Evolutionary conservation across 495 filamentous ascomycete genomes (phyloP), one percentile per base, ranked within the genome.

Genomic region (Hypomontagnella submonticulosa): DNA sequence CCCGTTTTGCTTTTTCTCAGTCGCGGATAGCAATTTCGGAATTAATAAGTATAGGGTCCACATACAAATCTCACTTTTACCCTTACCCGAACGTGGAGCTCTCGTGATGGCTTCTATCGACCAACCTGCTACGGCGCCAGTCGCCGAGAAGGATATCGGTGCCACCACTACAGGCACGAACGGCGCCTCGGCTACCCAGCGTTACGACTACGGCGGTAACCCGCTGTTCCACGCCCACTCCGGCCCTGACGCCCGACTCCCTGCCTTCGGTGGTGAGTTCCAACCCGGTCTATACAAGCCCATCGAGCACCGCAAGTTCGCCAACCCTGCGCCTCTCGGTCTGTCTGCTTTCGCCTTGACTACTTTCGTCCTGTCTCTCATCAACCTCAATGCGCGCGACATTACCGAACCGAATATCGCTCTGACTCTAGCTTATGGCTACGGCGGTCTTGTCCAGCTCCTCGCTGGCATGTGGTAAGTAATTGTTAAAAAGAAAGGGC

Each of bases 391-490:
- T 32, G 81, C 90, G 3, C 85, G 87, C 9, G 79, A 79, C 61
- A 77, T 93, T 56, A 71, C 57, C 3, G 70, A 64, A 16, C 90
- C 89, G 52, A 92, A 88, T 75, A 83, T 94, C 42, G 90, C 88
- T 15, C 81, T 92, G 32, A 85, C 84, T 19, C 74, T 89, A 32
- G 90, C 90, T 15, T 91, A 88, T 67, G 91, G 87, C 47, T 95
- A 93, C 70, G 91, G 91, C 75, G 95, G 95, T 75, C 83, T 99
- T 16, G 88, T 97, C 53, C 95, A 99, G 81, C 81, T 99, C 54
- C 81, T 96, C 34, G 91, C 93, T 67, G 95, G 94, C 84, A 97
- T 98, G 94, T 97, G 95, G 93, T 96, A 85, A 76, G 92, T 91
- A 36, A 19, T 23, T 0, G n/a, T 9, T 2, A 43, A 52, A 5